A percentile compares a stretch with the other conserved stretches of the same genome.
Conservation (phyloP, 805 yeast genomes). For the Trichomonascus vanleenenianus region DNA sequence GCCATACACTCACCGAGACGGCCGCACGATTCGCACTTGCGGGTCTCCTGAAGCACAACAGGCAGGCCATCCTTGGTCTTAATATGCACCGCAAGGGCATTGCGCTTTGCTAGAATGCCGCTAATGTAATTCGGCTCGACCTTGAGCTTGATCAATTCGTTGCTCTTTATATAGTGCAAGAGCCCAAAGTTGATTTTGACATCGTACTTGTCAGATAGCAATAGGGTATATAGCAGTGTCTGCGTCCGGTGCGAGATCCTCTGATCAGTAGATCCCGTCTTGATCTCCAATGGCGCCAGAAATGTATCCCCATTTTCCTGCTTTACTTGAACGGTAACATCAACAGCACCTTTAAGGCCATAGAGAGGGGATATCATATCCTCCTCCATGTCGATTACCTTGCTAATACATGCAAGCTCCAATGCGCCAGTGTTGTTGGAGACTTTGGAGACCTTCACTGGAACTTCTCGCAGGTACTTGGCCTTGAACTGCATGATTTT, state of each 20-base stretch:
- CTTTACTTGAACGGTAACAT: slow-evolving; percentile 64
- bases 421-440: slow-evolving; percentile 21
- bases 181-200: slow-evolving; percentile 56
- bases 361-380: slow-evolving; percentile 84
- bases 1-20: slow-evolving; percentile 56
- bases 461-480: slow-evolving; percentile 11
- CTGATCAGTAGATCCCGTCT: slow-evolving; percentile 60
- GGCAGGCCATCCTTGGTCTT: slow-evolving; percentile 30
- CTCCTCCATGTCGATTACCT: slow-evolving; percentile 80
- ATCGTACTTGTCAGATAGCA: slow-evolving; percentile 74
- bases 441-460: slow-evolving; percentile 8
- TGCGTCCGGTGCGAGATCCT: slow-evolving; percentile 75
- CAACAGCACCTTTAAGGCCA: slow-evolving; percentile 86
- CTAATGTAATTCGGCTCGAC: slow-evolving; percentile 50
- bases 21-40: slow-evolving; percentile 45
- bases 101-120: slow-evolving; percentile 64
- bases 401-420: slow-evolving; percentile 45
- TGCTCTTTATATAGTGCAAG: slow-evolving; percentile 64
- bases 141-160: slow-evolving; percentile 47
- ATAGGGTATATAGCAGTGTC: slow-evolving; percentile 68
- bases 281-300: slow-evolving; percentile 79
- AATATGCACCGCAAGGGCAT: slow-evolving; percentile 53
- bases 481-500: slow-evolving; percentile 27
- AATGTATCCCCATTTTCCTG: slow-evolving; percentile 32
- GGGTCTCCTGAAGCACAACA: slow-evolving; percentile 13